Percentiles rank a stretch among this genome's conserved stretches.
phyloP scores from a whole-genome alignment of 1,139 yeast genomes.

The Candida sanyaensis region DNA sequence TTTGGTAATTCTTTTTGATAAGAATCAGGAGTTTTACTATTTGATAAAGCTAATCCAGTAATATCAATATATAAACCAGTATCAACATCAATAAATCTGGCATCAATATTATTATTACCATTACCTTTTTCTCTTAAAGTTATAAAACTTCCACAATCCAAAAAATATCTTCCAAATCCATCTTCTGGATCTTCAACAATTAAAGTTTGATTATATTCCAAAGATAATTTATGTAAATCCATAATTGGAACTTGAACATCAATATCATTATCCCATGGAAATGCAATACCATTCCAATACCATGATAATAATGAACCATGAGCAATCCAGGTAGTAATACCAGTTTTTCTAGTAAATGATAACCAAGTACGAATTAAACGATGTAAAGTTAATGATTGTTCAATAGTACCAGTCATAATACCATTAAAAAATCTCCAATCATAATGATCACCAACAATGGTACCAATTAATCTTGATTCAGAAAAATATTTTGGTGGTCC shows the following conservation, averaged over 20 bases:
- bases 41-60: constrained; percentile 33
- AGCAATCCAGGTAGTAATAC: constrained; percentile 46
- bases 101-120: constrained; percentile 39
- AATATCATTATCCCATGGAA: constrained; percentile 41
- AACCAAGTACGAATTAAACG: constrained; percentile 33
- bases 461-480: constrained; percentile 33
- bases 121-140: constrained; percentile 33
- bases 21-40: constrained; percentile 33
- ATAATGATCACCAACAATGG: constrained; percentile 42
- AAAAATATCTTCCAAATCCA: constrained; percentile 35
- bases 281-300: constrained; percentile 44
- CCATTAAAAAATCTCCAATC: constrained; percentile 53
- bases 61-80: constrained; percentile 43
- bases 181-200: constrained; percentile 28
- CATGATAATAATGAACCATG: constrained; percentile 55
- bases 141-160: constrained; percentile 34
- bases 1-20: constrained; percentile 19
- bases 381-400: constrained; percentile 29
- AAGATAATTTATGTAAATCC: constrained; percentile 30
- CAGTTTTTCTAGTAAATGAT: constrained; percentile 25
- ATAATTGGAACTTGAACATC: constrained; percentile 40
- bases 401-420: constrained; percentile 27
- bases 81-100: constrained; percentile 39
- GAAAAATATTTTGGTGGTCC: constrained; percentile 43
- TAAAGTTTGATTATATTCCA: constrained; percentile 38